Base-by-base conservation (phyloP, 2,329 filamentous ascomycete genomes). In the Dactylella cylindrospora region DNA sequence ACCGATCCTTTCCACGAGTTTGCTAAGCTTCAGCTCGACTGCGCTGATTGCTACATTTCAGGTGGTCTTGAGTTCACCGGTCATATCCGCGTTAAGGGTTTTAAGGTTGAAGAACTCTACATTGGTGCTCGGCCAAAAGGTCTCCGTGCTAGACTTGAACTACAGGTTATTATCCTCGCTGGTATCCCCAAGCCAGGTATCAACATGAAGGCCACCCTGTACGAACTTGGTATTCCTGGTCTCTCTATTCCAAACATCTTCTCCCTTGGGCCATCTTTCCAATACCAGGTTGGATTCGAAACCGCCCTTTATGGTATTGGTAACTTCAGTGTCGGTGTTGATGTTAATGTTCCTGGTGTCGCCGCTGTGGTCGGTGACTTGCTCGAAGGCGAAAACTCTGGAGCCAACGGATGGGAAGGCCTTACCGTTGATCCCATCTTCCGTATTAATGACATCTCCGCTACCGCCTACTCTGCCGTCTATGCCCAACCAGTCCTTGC, bases 401-500 rank as follows among this genome's bases (percentile, higher is more conserved):
- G 52, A 7, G 67, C 67, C 5, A 65, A 43, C 3, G 71, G 70
- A 9, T 70, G 70, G 29, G 66, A 67, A 3, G 50, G 50, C 2
- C 55, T 64, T 22, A 64, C 50, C 4, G 44, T 69, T 6, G 54
- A 67, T 13, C 68, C 69, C 8, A 47, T 67, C 17, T 66, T 72
- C 32, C 57, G 66, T 12, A 44, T 72, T 17, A 67, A 67, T 28
- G 65, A 67, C 12, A 47, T 67, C 8, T 64, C 66, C 3, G 65
- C 67, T 32, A 64, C 66, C 8, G 45, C 69, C 29, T 65, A 66
- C 17, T 41, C 68, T 12, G 49, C 55, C 9, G 68, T 66, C 12
- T 64, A 67, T 31, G 67, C 68, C 15, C 64, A 67, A 23, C 61
- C 68, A 1, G 61, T 66, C n/a, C 44, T 71, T 15, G 67, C 67